A percentile compares a stretch with the other conserved stretches of the same genome.
Evolutionary conservation across 257 asterid species (phyloP).

Genomic region (Hygrophila difformis): DNA sequence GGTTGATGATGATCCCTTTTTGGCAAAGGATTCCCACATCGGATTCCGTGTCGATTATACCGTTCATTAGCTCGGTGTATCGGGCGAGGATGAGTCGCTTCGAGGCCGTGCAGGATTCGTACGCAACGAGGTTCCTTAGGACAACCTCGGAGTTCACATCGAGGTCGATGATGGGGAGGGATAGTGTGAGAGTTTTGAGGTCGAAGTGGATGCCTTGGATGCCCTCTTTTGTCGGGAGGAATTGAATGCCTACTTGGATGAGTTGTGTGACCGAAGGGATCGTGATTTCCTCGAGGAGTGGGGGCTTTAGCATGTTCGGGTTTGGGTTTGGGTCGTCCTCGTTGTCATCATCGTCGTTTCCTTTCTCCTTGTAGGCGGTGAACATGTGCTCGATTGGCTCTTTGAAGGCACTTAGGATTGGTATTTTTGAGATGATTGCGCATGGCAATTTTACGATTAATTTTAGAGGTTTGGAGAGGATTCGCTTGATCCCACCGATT

Average conservation of each 20-base stretch:
- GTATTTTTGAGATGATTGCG: constrained; percentile 29
- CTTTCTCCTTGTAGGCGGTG: constrained; percentile 2
- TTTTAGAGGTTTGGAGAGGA: constrained; percentile 30
- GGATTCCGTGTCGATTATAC: constrained; percentile 44
- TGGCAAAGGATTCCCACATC: constrained; percentile 47
- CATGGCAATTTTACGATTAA: constrained; percentile 31
- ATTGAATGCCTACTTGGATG: background rate
- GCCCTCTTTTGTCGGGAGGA: background rate
- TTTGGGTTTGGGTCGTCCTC: background rate
- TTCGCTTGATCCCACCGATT: constrained; percentile 13
- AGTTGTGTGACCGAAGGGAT: background rate
- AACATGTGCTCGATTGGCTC: constrained; percentile 25
- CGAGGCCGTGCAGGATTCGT: constrained; percentile 38
- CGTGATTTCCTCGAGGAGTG: background rate
- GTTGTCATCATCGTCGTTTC: background rate
- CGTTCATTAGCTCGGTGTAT: constrained; percentile 62
- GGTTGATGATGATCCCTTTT: constrained; percentile 48
- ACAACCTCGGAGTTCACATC: constrained; percentile 18
- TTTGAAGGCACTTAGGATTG: constrained; percentile 19
- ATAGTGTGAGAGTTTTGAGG: background rate
- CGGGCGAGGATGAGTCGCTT: constrained; percentile 49
- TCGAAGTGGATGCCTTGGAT: background rate
- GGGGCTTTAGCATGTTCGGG: background rate
- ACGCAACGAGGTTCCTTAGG: constrained; percentile 27
- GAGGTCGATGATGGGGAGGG: background rate